These are phyloP conservation scores for Fomitopsis schrenkii DNA, from an alignment of 1,284 basidiomycete genomes.

Conservation along the genomic window DNA sequence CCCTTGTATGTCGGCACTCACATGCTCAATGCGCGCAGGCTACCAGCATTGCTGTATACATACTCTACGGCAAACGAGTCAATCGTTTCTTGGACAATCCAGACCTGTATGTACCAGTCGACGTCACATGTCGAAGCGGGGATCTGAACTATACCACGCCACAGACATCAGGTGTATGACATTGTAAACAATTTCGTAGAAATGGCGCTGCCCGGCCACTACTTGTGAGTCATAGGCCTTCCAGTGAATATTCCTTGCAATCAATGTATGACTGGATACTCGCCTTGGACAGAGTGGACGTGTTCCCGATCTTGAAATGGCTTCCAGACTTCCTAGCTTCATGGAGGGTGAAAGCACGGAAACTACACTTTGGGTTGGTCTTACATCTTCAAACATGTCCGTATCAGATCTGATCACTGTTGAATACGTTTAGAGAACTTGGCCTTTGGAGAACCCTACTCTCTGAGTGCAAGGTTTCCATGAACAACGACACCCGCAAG, in stretches of 20 bases:
- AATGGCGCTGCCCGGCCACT: slow-evolving; percentile 4
- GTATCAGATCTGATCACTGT: too few relatives aligned
- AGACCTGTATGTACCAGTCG: not conserved
- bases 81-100: slow-evolving; percentile 4
- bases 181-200: slow-evolving; percentile 2
- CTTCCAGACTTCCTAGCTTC: slow-evolving; percentile 1
- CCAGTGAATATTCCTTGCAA: not conserved
- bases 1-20: too few relatives aligned
- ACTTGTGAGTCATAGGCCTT: not conserved
- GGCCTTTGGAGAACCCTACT: slow-evolving; percentile 25
- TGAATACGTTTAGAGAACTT: slow-evolving; percentile 13
- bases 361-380: slow-evolving; percentile 26
- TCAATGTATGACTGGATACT: too few relatives aligned
- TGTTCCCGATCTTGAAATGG: slow-evolving; percentile 21
- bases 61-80: slow-evolving; percentile 5
- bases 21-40: not conserved
- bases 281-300: slow-evolving; percentile 18
- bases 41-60: not conserved
- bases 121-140: too few relatives aligned
- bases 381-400: too few relatives aligned
- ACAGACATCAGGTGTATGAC: slow-evolving; percentile 4
- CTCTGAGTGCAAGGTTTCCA: not conserved
- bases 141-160: too few relatives aligned
- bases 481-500: not conserved
- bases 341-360: slow-evolving; percentile 7